phyloP scores from a whole-genome alignment of 1,284 basidiomycete genomes.

The Ganoderma boninense region DNA sequence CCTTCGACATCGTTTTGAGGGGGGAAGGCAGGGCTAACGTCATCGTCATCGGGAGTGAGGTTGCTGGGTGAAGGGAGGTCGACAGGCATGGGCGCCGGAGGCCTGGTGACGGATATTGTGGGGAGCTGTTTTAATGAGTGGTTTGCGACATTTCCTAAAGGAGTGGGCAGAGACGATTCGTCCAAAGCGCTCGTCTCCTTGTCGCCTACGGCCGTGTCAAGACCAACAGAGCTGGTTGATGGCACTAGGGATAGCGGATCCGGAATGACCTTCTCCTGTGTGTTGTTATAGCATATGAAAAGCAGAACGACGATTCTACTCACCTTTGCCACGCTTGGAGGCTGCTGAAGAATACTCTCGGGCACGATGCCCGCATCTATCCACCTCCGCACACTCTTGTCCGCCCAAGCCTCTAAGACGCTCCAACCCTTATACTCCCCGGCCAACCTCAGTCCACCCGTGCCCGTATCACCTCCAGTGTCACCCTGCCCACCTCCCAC shows the following conservation, averaged over 20 bases:
- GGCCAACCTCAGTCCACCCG: constrained; percentile 71
- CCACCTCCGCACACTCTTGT: constrained; percentile 87
- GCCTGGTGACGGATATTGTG: constrained; percentile 69
- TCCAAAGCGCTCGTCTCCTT: constrained; percentile 32
- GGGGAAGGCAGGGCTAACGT: constrained; percentile 54
- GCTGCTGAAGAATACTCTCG: constrained; percentile 43
- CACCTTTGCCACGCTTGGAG: constrained; percentile 61
- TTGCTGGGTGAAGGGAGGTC: constrained; percentile 69
- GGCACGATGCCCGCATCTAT: constrained; percentile 77
- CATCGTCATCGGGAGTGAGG: constrained; percentile 45
- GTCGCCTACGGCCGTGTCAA: constrained; percentile 42
- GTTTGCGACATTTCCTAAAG: constrained; percentile 37
- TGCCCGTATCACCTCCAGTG: constrained; percentile 75
- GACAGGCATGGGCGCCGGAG: constrained; percentile 73
- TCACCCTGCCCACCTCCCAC: constrained; percentile 77
- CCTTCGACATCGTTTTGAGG: constrained; percentile 46
- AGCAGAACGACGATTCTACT: constrained; percentile 19
- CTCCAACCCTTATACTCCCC: constrained; percentile 92
- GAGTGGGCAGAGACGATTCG: constrained; percentile 32
- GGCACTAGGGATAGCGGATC: constrained; percentile 36
- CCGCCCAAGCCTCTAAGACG: constrained; percentile 91
- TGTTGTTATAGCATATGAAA: neutral
- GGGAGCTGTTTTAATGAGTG: constrained; percentile 47
- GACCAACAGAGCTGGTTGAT: constrained; percentile 24
- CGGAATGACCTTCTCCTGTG: constrained; percentile 37